Conservation (phyloP, 1,284 basidiomycete species). For the Coniophora puteana region DNA sequence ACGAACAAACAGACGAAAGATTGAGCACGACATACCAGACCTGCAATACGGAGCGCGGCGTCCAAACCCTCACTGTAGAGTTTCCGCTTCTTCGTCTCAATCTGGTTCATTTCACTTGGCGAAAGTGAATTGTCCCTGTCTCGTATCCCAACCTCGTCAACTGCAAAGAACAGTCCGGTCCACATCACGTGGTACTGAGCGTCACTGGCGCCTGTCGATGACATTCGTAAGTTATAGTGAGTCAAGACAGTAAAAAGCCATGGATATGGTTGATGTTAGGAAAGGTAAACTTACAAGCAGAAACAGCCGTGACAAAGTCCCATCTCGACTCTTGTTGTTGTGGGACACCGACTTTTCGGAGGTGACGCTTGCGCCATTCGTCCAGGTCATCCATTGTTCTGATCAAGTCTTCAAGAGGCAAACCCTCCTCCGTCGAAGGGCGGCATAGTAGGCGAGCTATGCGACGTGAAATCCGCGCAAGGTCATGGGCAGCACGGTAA, state of each 20-base stretch:
- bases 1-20: not conserved
- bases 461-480: constrained; percentile 75
- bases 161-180: constrained; percentile 72
- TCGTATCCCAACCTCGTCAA: constrained; percentile 81
- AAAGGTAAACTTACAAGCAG: constrained; percentile 50
- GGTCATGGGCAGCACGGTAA: constrained; percentile 73
- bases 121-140: constrained; percentile 48
- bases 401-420: constrained; percentile 62
- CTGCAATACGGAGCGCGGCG: constrained; percentile 82
- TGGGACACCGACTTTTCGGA: constrained; percentile 80
- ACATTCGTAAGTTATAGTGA: constrained; percentile 31
- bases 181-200: constrained; percentile 90
- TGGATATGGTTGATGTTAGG: constrained; percentile 9
- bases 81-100: constrained; percentile 64
- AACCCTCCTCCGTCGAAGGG: constrained; percentile 73
- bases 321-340: constrained; percentile 79
- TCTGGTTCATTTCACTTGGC: constrained; percentile 38
- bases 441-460: constrained; percentile 79
- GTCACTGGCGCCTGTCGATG: constrained; percentile 72
- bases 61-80: constrained; percentile 80
- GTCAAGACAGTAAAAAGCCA: constrained; percentile 6
- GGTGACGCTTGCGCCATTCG: constrained; percentile 75
- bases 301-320: constrained; percentile 85
- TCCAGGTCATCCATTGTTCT: constrained; percentile 58
- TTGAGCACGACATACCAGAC: constrained; percentile 60